A percentile compares a stretch with the other conserved stretches of the same genome.
Conservation (phyloP, 768 basidiomycete genomes). For the Pleurotus tuoliensis region DNA sequence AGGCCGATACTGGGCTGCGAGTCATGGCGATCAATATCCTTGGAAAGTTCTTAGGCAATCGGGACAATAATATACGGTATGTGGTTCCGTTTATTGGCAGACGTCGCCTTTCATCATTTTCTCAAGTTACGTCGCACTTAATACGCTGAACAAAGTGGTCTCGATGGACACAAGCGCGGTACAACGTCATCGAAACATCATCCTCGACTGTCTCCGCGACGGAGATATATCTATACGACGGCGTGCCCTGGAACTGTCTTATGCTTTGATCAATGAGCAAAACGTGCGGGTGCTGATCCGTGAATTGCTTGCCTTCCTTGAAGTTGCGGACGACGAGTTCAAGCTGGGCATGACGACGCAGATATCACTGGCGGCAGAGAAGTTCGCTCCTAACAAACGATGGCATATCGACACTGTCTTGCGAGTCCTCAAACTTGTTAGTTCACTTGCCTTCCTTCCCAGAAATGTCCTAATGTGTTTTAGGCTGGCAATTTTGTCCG, state of each 20-base stretch:
- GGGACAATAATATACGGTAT: constrained; percentile 98
- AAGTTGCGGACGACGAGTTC: constrained; percentile 98
- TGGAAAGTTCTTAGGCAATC: constrained; percentile 95
- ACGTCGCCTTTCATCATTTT: constrained; percentile 1
- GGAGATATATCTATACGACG: constrained; percentile 98
- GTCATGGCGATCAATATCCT: constrained; percentile 99
- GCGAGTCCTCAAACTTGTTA: constrained; percentile 83
- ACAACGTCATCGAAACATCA: constrained; percentile 95
- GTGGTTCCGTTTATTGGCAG: constrained; percentile 15
- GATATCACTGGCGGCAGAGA: constrained; percentile 91
- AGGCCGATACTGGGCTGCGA: constrained; percentile 91
- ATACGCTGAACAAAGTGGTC: constrained; percentile 98
- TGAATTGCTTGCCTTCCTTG: constrained; percentile 92
- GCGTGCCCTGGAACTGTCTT: constrained; percentile 93
- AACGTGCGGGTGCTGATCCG: constrained; percentile 91
- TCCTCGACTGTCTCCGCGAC: constrained; percentile 98
- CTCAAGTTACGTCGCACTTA: constrained; percentile 89
- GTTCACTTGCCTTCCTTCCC: constrained; percentile 20
- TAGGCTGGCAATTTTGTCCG: constrained; percentile 98
- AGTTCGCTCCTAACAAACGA: constrained; percentile 95
- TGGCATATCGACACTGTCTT: constrained; percentile 99
- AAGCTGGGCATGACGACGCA: constrained; percentile 98
- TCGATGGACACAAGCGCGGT: constrained; percentile 97
- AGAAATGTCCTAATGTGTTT: neutral
- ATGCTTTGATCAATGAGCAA: constrained; percentile 92